Evolutionary conservation across 148 eudicot species (phyloP), one percentile per base, ranked within the genome.

Genomic region (Hydrangea macrophylla): DNA sequence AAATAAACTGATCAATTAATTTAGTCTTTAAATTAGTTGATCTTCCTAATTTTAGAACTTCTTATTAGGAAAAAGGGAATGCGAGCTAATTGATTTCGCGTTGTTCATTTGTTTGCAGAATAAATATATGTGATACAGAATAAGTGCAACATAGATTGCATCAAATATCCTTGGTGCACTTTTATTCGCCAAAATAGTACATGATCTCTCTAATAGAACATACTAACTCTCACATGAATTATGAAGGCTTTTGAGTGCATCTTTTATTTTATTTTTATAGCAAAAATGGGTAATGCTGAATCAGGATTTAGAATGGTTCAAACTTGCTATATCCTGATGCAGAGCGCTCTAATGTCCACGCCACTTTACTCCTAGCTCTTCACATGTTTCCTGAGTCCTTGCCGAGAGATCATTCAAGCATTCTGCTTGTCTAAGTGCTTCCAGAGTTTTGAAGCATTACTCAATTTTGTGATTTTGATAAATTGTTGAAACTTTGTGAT

Each of bases 401-500:
- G 31, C 58, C 31, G 26, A 45, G 55, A 45, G 32, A 45, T 64
- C 12, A n/a, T 28, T 45, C 67, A 27, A 27, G 22, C 40, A 11
- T 13, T 64, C 22, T n/a, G n/a, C 22, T 22, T 30, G 28, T 28
- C 31, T 20, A 50, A 42, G 48, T 42, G 18, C 2, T 13, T 15
- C 59, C 15, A 7, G 54, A 54, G 2, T 54, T 30, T 57, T 1
- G 13, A 53, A 9, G 33, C 39, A 39, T 58, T 53, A 22, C 5
- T 81, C 56, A 81, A n/a, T 68, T 20, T 37, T 64, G 42, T 53
- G 65, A 62, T 77, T 74, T 78, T 39, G 79, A 61, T 26, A 67
- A 65, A 70, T 72, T 60, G 75, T 64, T 83, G 76, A 79, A 88
- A 77, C 85, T 60, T 64, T 80, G 84, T 53, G 99, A 95, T 71